Base-by-base conservation (phyloP, 805 yeast genomes). In the Candida maltosa region DNA sequence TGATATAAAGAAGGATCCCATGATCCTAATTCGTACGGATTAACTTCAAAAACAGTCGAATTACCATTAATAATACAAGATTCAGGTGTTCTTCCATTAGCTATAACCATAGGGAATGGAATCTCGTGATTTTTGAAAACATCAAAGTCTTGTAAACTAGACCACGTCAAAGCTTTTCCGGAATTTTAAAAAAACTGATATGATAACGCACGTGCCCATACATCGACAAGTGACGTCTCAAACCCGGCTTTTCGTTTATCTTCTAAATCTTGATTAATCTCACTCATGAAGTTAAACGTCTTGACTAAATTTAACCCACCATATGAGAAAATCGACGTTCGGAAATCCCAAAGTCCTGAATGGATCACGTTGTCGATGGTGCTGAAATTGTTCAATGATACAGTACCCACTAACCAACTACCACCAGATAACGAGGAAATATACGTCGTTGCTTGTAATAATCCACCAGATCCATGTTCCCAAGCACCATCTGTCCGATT, bases 401-500 rank as follows among this genome's bases (percentile, higher is more conserved):
- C 66, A 29, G 86, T 60, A 1, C 79, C 82, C 1, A 78, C 85
- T 37, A 85, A 81, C 54, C 78, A 78, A 39, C 76, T 71, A 3
- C 78, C 64, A 21, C 96, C 96, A 11, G 89, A 80, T 24, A 87
- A 70, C 6, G 91, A 95, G 4, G 86, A 62, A 4, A 87, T 56
- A 51, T 88, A 87, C 9, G 84, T 75, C 1, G 87, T 52, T 5
- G 83, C 62, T 48, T 83, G 87, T 24, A 87, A 60, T 16, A 87
- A 58, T 4, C 95, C 94, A 22, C 91, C 89, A 27, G 87, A 56
- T 10, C 84, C 83, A 17, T 63, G 59, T 8, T 67, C 65, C 12
- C 60, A 62, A 5, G 74, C 64, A 10, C 78, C 70, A n/a, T 49
- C 59, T 2, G 93, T 80, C 45, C 94, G 67, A 49, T 78, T 77